These are phyloP conservation scores for Arctium minus DNA, from an alignment of 129 eudicot genomes.

Conservation along the genomic window DNA sequence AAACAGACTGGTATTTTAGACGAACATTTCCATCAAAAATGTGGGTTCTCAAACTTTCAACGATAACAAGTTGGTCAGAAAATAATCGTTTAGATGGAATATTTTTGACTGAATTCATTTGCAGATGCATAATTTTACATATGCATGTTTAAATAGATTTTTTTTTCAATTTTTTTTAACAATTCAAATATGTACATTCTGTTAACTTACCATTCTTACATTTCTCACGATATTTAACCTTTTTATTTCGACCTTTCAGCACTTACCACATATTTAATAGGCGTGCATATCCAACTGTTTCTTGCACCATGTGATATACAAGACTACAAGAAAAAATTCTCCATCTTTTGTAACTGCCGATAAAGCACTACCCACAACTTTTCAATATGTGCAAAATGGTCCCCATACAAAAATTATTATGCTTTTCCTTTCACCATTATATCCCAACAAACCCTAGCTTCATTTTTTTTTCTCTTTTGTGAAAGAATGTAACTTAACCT, in stretches of 20 bases:
- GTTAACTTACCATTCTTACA: no score
- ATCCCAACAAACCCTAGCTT: slow-evolving; percentile 38
- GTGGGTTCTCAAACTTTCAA: no score
- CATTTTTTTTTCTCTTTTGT: slow-evolving; percentile 14
- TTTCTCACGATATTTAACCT: no score
- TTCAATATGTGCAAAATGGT: slow-evolving; percentile 49
- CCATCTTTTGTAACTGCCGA: slow-evolving; percentile 53
- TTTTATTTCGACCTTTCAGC: neutral
- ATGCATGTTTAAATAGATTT: no score
- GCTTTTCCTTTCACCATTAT: slow-evolving; percentile 19
- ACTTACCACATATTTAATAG: slow-evolving; percentile 3
- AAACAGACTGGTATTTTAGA: no score
- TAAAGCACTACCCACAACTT: slow-evolving; percentile 52
- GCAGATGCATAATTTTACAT: no score
- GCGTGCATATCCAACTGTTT: slow-evolving; percentile 28
- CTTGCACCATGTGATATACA: slow-evolving; percentile 30
- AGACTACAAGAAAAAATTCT: slow-evolving; percentile 21
- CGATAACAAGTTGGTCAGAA: no score
- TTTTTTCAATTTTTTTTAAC: no score
- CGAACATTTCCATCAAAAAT: no score
- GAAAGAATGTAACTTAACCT: slow-evolving; percentile 25
- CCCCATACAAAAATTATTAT: slow-evolving; percentile 20
- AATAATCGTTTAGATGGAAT: no score
- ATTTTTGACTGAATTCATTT: no score
- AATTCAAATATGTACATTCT: no score